Evolutionary conservation across 805 yeast genomes (phyloP).

Genomic region (Sugiyamaella chiloensis): DNA sequence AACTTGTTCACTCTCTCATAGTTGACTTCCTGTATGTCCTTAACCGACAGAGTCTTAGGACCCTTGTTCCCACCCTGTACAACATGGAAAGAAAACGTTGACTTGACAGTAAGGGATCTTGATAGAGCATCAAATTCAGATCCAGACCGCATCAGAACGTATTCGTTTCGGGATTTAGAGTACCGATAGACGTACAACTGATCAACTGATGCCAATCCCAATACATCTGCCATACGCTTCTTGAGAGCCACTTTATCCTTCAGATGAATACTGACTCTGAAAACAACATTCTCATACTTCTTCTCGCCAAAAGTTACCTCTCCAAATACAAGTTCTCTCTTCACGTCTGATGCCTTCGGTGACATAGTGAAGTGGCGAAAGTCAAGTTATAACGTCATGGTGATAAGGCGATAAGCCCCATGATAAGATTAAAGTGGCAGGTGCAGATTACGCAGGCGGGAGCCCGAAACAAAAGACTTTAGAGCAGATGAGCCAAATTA

Average conservation of each 20-base stretch:
- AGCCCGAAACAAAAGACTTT: too few relatives aligned
- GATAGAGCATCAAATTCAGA: constrained; percentile 16
- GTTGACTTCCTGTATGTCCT: background rate
- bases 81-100: constrained; percentile 1
- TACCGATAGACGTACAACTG: constrained; percentile 15
- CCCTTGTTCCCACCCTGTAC: background rate
- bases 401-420: constrained; percentile 5
- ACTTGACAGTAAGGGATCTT: constrained; percentile 20
- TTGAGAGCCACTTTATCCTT: constrained; percentile 7
- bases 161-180: constrained; percentile 17
- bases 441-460: background rate
- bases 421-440: background rate
- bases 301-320: constrained; percentile 12
- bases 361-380: constrained; percentile 4
- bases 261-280: constrained; percentile 2
- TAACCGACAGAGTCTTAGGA: background rate
- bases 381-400: background rate
- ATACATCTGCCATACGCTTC: background rate
- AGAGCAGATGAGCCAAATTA: too few relatives aligned
- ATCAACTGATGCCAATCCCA: background rate
- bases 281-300: constrained; percentile 1
- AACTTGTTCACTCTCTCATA: constrained; percentile 1
- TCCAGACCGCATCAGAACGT: constrained; percentile 11
- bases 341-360: background rate
- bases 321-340: background rate